Evolutionary conservation across 2,329 filamentous ascomycete genomes (phyloP).

Genomic region (Polytolypa hystricis): DNA sequence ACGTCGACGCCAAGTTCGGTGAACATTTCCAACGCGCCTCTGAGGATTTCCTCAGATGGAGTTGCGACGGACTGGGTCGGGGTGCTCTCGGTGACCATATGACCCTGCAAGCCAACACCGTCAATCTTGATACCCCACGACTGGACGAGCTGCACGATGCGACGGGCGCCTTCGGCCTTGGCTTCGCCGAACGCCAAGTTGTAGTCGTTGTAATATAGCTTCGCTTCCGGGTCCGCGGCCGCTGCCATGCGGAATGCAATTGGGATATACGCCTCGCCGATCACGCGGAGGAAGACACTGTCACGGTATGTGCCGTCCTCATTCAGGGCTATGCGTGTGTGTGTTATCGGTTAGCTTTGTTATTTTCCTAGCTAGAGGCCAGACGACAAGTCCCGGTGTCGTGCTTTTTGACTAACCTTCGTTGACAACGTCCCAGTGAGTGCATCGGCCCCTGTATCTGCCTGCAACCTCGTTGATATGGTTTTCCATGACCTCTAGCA

Average conservation of each 20-base stretch:
- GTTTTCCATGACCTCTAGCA: too few species aligned
- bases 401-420: not conserved
- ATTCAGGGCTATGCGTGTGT: constrained; percentile 25
- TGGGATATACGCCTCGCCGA: constrained; percentile 35
- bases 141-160: constrained; percentile 29
- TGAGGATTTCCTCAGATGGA: not conserved
- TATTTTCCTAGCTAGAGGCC: too few species aligned
- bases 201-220: constrained; percentile 37
- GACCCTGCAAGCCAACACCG: constrained; percentile 38
- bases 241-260: constrained; percentile 37
- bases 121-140: constrained; percentile 33
- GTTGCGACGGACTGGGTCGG: too few species aligned
- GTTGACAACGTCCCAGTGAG: too few species aligned
- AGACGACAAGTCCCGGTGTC: not conserved
- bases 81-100: constrained; percentile 34
- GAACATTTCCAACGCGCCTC: constrained; percentile 9
- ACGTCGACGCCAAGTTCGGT: constrained; percentile 22
- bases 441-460: too few species aligned
- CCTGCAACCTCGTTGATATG: too few species aligned
- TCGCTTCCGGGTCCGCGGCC: constrained; percentile 48
- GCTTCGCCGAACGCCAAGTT: constrained; percentile 29
- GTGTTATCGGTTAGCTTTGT: too few species aligned
- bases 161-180: constrained; percentile 26
- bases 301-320: constrained; percentile 37
- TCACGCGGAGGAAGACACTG: constrained; percentile 31